Percentiles rank a stretch among this genome's conserved stretches.
phyloP scores from a whole-genome alignment of 352 stramenopile genomes.

The Globisporangium spiculum region DNA sequence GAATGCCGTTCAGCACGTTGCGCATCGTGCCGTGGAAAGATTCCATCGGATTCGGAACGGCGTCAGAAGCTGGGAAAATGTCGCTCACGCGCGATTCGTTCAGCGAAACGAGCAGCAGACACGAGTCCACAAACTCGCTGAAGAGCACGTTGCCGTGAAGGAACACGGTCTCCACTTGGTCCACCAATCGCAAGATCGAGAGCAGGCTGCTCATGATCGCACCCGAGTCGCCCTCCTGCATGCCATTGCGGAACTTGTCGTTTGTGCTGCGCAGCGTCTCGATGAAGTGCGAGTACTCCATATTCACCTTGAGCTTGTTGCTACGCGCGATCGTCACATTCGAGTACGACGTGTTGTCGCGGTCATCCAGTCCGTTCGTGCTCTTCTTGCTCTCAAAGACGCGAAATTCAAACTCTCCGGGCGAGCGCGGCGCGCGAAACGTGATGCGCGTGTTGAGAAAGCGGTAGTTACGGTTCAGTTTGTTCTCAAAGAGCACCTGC shows the following conservation, averaged over 20 bases:
- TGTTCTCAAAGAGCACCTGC: slow-evolving; percentile 80
- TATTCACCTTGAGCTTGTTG: slow-evolving; percentile 68
- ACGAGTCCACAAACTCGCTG: slow-evolving; percentile 53
- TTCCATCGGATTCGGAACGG: slow-evolving; percentile 65
- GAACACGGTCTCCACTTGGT: slow-evolving; percentile 77
- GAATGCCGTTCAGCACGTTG: slow-evolving; percentile 65
- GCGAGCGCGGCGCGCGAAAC: slow-evolving; percentile 72
- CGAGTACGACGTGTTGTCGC: slow-evolving; percentile 39
- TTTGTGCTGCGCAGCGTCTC: slow-evolving; percentile 59
- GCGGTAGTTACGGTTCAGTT: slow-evolving; percentile 57
- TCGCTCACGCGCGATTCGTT: slow-evolving; percentile 34
- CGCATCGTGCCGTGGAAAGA: slow-evolving; percentile 73
- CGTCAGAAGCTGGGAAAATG: slow-evolving; percentile 49
- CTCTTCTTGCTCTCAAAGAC: slow-evolving; percentile 71
- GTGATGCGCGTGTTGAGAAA: slow-evolving; percentile 78
- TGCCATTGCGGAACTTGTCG: slow-evolving; percentile 63
- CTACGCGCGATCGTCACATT: slow-evolving; percentile 67
- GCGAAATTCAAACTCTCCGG: slow-evolving; percentile 81
- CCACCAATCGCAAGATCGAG: slow-evolving; percentile 59
- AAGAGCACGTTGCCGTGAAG: slow-evolving; percentile 62
- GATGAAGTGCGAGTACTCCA: slow-evolving; percentile 82
- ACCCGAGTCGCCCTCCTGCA: slow-evolving; percentile 48
- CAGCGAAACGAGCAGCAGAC: slow-evolving; percentile 48
- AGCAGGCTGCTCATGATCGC: slow-evolving; percentile 61
- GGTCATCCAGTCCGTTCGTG: slow-evolving; percentile 21